Evolutionary conservation across 306 rosid genomes (phyloP).

Genomic region (Glycine tomentella): DNA sequence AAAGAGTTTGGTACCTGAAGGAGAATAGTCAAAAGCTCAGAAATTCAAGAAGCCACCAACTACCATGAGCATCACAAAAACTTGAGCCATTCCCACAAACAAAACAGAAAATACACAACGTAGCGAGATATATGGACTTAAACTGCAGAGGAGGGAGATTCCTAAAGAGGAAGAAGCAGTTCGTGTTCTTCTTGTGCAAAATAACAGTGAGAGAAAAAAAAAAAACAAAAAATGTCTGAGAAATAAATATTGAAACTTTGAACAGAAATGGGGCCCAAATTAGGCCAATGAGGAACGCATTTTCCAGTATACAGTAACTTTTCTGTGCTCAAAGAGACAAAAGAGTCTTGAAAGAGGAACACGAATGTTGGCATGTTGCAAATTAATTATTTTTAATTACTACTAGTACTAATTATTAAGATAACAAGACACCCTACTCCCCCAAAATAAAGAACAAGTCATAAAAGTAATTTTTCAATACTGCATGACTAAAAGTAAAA

Average conservation of each 20-base stretch:
- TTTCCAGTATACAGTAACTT: conserved; percentile 46
- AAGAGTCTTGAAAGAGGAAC: conserved; percentile 17
- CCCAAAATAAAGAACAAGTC: background rate
- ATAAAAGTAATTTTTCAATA: background rate
- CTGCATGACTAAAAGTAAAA: background rate
- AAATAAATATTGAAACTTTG: conserved; percentile 44
- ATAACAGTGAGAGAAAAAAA: background rate
- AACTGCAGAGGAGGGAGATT: conserved; percentile 9
- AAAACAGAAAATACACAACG: conserved; percentile 6
- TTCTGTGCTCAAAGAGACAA: conserved; percentile 41
- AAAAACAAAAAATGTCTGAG: background rate
- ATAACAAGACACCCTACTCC: background rate
- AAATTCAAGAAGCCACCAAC: conserved; percentile 53
- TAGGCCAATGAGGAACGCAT: conserved; percentile 41
- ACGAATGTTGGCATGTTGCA: background rate
- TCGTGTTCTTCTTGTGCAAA: conserved; percentile 6
- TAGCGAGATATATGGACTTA: conserved; percentile 24
- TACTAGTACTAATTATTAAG: no score
- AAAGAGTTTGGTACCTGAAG: conserved; percentile 55
- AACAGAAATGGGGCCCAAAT: conserved; percentile 59
- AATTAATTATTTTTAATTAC: background rate
- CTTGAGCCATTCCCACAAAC: conserved; percentile 28
- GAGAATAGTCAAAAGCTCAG: conserved; percentile 46
- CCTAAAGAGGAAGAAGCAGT: background rate
- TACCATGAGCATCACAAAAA: conserved; percentile 43